phyloP scores from a whole-genome alignment of 768 basidiomycete genomes.

The Boletus barrowsii region DNA sequence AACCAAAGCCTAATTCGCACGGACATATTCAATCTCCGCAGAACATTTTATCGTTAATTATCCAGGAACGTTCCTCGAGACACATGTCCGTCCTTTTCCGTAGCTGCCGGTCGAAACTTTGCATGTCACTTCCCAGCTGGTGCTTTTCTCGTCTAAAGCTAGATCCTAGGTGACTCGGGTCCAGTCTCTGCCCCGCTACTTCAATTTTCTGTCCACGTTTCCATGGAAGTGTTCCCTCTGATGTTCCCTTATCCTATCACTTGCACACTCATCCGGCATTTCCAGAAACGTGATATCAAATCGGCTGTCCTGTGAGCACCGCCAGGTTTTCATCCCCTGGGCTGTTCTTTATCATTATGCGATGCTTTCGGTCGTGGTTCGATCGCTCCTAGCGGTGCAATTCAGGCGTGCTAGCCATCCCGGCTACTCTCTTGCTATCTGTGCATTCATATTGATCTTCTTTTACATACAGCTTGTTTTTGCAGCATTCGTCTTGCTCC shows the following conservation, averaged over 20 bases:
- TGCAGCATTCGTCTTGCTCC: constrained; percentile 16
- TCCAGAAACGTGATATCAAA: constrained; percentile 34
- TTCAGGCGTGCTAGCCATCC: constrained; percentile 14
- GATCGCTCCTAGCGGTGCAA: constrained; percentile 29
- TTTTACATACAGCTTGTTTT: constrained; percentile 30
- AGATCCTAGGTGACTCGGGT: not conserved
- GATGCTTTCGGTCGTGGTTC: constrained; percentile 28
- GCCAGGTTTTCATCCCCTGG: constrained; percentile 26
- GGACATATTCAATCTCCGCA: constrained; percentile 34
- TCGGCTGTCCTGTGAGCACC: constrained; percentile 31
- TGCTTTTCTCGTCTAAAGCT: not conserved
- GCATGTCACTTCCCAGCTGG: constrained; percentile 8
- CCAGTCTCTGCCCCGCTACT: not conserved
- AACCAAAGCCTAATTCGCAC: constrained; percentile 37
- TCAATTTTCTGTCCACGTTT: constrained; percentile 10
- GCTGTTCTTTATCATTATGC: constrained; percentile 26
- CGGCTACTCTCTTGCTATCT: constrained; percentile 23
- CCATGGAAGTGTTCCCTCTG: constrained; percentile 19
- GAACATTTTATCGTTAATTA: constrained; percentile 25
- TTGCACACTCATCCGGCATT: constrained; percentile 18
- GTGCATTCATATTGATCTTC: constrained; percentile 23
- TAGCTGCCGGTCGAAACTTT: constrained; percentile 18
- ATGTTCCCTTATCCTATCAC: constrained; percentile 9
- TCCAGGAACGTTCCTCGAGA: constrained; percentile 33
- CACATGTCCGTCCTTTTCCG: constrained; percentile 20